Evolutionary conservation across 352 stramenopile genomes (phyloP).

Genomic region (Globisporangium barbulae): DNA sequence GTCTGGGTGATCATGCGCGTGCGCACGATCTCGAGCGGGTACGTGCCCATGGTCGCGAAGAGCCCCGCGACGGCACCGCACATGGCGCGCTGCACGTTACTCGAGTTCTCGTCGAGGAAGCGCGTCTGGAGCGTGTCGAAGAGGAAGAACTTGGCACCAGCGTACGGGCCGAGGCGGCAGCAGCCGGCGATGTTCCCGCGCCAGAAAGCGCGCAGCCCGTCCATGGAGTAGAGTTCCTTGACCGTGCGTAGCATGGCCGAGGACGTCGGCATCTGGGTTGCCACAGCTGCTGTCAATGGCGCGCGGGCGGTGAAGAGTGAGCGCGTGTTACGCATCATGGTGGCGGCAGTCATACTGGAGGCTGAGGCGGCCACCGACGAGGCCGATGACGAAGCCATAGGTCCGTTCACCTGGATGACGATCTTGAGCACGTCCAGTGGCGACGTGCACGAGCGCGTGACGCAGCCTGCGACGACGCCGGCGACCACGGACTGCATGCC

Average conservation of each 20-base stretch:
- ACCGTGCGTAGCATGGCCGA: slow-evolving; percentile 44
- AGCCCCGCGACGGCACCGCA: slow-evolving; percentile 63
- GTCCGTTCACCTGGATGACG: slow-evolving; percentile 73
- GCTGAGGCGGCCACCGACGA: slow-evolving; percentile 6
- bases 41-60: slow-evolving; percentile 68
- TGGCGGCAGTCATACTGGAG: not conserved
- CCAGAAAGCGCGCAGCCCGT: slow-evolving; percentile 75
- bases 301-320: slow-evolving; percentile 9
- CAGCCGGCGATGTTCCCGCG: slow-evolving; percentile 73
- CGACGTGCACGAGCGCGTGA: slow-evolving; percentile 80
- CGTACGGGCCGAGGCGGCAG: slow-evolving; percentile 73
- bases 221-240: slow-evolving; percentile 56
- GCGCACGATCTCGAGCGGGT: slow-evolving; percentile 80
- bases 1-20: slow-evolving; percentile 79
- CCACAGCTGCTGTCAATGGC: slow-evolving; percentile 1
- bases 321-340: not conserved
- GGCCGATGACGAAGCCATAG: slow-evolving; percentile 11
- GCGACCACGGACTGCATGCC: slow-evolving; percentile 68
- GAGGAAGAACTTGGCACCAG: slow-evolving; percentile 79
- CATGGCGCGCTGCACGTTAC: slow-evolving; percentile 46
- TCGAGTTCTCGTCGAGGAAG: slow-evolving; percentile 36
- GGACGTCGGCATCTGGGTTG: slow-evolving; percentile 14
- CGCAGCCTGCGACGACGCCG: slow-evolving; percentile 71
- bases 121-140: slow-evolving; percentile 63
- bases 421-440: slow-evolving; percentile 85